Evolutionary conservation across 2,329 filamentous ascomycete species (phyloP).

Genomic region (Reticulascus tulasneorum): DNA sequence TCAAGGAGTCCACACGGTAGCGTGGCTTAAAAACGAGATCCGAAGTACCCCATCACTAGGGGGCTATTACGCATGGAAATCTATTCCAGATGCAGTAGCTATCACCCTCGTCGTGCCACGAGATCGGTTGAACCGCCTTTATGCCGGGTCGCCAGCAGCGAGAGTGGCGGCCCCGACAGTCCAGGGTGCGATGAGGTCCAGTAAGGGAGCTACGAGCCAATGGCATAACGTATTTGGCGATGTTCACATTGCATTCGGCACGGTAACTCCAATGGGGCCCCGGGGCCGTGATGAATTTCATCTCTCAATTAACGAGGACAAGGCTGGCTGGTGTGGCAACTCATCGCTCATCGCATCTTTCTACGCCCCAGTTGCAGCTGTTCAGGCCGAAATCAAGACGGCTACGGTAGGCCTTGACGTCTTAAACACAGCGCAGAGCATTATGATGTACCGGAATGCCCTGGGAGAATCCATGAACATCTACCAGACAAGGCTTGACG

Average conservation of each 20-base stretch:
- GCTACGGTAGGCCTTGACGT: slow-evolving; percentile 28
- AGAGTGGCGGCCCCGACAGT: slow-evolving; percentile 23
- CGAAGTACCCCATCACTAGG: slow-evolving; percentile 16
- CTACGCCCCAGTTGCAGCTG: slow-evolving; percentile 29
- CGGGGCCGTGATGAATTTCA: slow-evolving; percentile 25
- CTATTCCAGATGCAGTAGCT: slow-evolving; percentile 30
- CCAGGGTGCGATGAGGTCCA: slow-evolving; percentile 24
- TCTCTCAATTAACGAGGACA: slow-evolving; percentile 29
- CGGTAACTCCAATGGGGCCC: slow-evolving; percentile 20
- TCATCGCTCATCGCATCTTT: slow-evolving; percentile 38
- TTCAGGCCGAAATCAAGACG: slow-evolving; percentile 28
- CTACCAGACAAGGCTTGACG: slow-evolving; percentile 25
- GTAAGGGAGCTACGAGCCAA: slow-evolving; percentile 15
- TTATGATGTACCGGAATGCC: slow-evolving; percentile 17
- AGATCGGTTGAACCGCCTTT: slow-evolving; percentile 21
- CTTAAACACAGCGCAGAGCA: slow-evolving; percentile 18
- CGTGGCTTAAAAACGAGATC: slow-evolving; percentile 22
- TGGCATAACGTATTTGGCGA: slow-evolving; percentile 34
- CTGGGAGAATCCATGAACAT: slow-evolving; percentile 25
- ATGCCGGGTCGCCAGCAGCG: slow-evolving; percentile 9
- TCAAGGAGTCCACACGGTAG: slow-evolving; percentile 26
- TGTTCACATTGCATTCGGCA: slow-evolving; percentile 39
- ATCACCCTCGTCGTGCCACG: slow-evolving; percentile 33
- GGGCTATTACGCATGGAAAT: slow-evolving; percentile 31
- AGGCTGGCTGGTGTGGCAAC: slow-evolving; percentile 29